A percentile compares a stretch with the other conserved stretches of the same genome.
Evolutionary conservation across 768 basidiomycete species (phyloP).

Genomic region (Mycena floridula): DNA sequence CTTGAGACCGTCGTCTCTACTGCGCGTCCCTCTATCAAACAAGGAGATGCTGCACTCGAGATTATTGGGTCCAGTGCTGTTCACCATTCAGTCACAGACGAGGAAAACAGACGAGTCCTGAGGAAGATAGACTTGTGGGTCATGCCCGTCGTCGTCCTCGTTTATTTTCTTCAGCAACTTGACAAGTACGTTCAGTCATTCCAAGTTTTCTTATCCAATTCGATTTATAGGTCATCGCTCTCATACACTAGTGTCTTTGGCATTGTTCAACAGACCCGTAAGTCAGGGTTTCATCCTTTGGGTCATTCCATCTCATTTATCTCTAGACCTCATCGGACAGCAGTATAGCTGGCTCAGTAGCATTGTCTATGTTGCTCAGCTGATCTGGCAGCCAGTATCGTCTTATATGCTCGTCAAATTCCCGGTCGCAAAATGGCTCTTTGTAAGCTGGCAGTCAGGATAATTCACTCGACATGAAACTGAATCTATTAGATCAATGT

Average conservation of each 20-base stretch:
- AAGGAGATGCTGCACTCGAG: constrained; percentile 26
- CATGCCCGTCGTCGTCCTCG: constrained; percentile 31
- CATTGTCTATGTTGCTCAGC: constrained; percentile 38
- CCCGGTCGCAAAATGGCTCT: constrained; percentile 31
- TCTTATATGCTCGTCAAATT: constrained; percentile 34
- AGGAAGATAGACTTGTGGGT: constrained; percentile 34
- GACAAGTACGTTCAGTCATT: constrained; percentile 29
- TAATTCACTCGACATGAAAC: neutral
- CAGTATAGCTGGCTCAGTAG: constrained; percentile 40
- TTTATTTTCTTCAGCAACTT: constrained; percentile 37
- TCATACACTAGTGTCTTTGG: constrained; percentile 44
- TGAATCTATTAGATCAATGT: constrained; percentile 22
- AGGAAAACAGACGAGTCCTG: constrained; percentile 26
- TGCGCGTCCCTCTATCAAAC: too few relatives aligned
- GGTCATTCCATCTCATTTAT: neutral
- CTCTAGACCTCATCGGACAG: constrained; percentile 26
- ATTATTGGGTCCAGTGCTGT: constrained; percentile 18
- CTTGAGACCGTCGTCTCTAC: too few relatives aligned
- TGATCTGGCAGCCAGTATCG: constrained; percentile 37
- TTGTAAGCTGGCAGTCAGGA: constrained; percentile 1
- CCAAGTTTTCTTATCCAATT: neutral
- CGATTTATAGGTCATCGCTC: constrained; percentile 29
- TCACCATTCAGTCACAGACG: constrained; percentile 21
- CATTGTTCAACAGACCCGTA: constrained; percentile 28
- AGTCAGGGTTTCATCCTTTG: constrained; percentile 1